Conservation (phyloP, 371 early-diverging fungal genomes). For the Mucor lusitanicus region DNA sequence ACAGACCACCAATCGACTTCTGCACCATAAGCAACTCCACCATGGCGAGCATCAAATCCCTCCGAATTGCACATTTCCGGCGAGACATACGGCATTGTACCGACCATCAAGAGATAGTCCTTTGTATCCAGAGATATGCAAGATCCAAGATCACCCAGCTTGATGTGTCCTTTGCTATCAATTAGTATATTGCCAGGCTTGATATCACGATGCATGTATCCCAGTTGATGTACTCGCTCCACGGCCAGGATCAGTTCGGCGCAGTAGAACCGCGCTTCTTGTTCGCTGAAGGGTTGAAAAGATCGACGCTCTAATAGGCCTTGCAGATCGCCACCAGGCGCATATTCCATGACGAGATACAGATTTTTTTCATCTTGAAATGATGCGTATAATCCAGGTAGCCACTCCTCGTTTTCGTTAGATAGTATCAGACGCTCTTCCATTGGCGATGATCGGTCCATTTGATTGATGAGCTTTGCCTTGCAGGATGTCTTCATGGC, state of each 20-base stretch:
- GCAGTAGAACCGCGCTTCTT: constrained; percentile 94
- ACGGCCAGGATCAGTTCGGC: constrained; percentile 94
- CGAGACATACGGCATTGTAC: constrained; percentile 96
- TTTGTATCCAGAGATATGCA: constrained; percentile 48
- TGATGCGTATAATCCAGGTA: constrained; percentile 80
- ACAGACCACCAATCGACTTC: constrained; percentile 99
- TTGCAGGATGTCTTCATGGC: constrained; percentile 97
- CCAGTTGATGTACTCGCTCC: constrained; percentile 87
- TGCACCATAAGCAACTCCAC: constrained; percentile 78
- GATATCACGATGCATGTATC: constrained; percentile 94
- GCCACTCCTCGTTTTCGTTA: constrained; percentile 76
- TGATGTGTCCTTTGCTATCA: constrained; percentile 77
- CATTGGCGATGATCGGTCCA: constrained; percentile 88
- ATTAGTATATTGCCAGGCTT: constrained; percentile 84
- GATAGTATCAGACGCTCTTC: constrained; percentile 88
- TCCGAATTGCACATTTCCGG: constrained; percentile 73
- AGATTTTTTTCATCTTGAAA: constrained; percentile 90
- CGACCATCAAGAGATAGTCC: constrained; percentile 54
- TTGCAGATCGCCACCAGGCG: constrained; percentile 96
- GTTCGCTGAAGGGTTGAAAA: constrained; percentile 69
- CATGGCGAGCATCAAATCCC: constrained; percentile 52
- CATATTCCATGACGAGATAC: constrained; percentile 97
- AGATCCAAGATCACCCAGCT: constrained; percentile 92
- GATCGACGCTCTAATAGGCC: constrained; percentile 87
- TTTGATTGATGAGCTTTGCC: constrained; percentile 77